phyloP scores from a whole-genome alignment of 768 basidiomycete species.

The Boletus rubescentipes region DNA sequence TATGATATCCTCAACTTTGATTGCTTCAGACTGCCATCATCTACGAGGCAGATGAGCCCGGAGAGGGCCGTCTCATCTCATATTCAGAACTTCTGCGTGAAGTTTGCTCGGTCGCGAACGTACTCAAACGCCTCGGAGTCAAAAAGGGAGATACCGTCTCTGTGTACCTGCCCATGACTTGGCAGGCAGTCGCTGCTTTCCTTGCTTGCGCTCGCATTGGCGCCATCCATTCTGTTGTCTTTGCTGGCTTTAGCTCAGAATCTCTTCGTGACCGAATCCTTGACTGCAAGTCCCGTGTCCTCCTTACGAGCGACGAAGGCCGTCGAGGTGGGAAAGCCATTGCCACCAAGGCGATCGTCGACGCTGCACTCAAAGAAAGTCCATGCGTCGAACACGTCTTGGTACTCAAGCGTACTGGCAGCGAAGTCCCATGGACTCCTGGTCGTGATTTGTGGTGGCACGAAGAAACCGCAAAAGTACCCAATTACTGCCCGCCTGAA shows the following conservation, averaged over 20 bases:
- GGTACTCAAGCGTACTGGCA: slow-evolving; percentile 86
- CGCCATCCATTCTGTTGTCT: slow-evolving; percentile 95
- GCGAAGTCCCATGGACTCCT: slow-evolving; percentile 71
- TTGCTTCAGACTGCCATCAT: slow-evolving; percentile 81
- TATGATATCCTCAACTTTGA: background rate
- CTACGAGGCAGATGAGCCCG: slow-evolving; percentile 96
- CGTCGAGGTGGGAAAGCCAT: slow-evolving; percentile 92
- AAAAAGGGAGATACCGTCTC: slow-evolving; percentile 95
- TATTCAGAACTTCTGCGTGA: slow-evolving; percentile 88
- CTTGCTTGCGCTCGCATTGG: slow-evolving; percentile 97
- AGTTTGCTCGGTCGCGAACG: slow-evolving; percentile 87
- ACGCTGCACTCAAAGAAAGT: slow-evolving; percentile 83
- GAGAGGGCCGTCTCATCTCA: slow-evolving; percentile 69
- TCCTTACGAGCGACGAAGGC: slow-evolving; percentile 96
- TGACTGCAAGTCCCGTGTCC: slow-evolving; percentile 86
- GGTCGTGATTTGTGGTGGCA: slow-evolving; percentile 97
- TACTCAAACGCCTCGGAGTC: slow-evolving; percentile 84
- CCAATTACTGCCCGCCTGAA: slow-evolving; percentile 85
- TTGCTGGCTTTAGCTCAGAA: slow-evolving; percentile 96
- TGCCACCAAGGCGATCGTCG: slow-evolving; percentile 92
- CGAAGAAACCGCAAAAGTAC: slow-evolving; percentile 82
- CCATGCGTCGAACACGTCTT: slow-evolving; percentile 88
- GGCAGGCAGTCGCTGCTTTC: slow-evolving; percentile 96
- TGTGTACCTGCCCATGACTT: slow-evolving; percentile 92
- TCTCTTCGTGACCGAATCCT: slow-evolving; percentile 88